Evolutionary conservation across 345 rosid genomes (phyloP).

Genomic region (Lenwebbia sp.): DNA sequence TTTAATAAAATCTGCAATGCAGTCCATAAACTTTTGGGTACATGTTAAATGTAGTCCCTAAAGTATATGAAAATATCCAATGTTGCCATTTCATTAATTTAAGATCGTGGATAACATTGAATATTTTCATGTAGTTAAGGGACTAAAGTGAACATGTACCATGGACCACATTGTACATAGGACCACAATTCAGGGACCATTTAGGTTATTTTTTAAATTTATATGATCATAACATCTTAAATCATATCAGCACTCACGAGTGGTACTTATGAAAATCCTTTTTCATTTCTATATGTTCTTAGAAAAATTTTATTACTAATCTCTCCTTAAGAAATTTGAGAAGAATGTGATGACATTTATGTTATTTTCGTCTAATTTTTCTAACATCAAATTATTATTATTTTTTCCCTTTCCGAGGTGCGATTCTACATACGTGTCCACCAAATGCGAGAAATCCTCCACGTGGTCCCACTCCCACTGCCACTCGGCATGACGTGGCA

Average conservation of each 20-base stretch:
- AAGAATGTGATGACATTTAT: background rate
- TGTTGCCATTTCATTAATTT: too few relatives aligned
- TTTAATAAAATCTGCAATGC: too few relatives aligned
- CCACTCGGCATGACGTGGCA: background rate
- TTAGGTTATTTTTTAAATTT: too few relatives aligned
- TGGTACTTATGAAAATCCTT: background rate
- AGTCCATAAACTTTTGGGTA: rapidly evolving
- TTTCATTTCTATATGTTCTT: background rate
- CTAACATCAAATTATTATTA: background rate
- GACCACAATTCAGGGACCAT: too few relatives aligned
- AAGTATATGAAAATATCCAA: too few relatives aligned
- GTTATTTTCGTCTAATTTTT: background rate
- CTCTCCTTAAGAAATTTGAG: background rate
- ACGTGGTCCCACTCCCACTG: background rate
- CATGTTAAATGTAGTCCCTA: too few relatives aligned
- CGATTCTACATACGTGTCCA: background rate
- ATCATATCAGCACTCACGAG: rapidly evolving
- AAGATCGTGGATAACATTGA: too few relatives aligned
- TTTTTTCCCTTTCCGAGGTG: background rate
- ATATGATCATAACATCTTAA: background rate
- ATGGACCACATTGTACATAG: too few relatives aligned
- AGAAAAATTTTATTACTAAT: background rate
- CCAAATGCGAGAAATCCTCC: background rate
- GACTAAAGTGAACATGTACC: too few relatives aligned
- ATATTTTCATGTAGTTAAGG: too few relatives aligned